phyloP scores from a whole-genome alignment of 176 grass and related monocot species.

The Poa annua region DNA sequence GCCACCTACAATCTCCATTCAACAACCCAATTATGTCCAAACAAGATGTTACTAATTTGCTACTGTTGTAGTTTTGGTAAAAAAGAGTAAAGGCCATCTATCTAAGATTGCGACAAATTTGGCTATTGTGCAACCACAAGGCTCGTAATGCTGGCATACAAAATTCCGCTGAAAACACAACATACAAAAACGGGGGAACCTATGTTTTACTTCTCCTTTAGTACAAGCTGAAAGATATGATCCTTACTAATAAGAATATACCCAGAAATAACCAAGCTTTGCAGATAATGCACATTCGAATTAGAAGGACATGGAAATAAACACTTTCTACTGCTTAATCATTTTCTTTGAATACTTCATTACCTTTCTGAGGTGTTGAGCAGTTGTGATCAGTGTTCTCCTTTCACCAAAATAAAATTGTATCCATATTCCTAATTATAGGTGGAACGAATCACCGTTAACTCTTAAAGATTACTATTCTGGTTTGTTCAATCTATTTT shows the following conservation, averaged over 20 bases:
- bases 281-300: neutral
- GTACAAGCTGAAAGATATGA: neutral
- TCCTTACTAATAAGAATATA: neutral
- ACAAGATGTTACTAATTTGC: constrained; percentile 11
- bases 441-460: neutral
- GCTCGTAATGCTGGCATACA: neutral
- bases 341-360: neutral
- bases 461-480: neutral
- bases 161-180: neutral
- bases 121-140: neutral
- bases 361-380: neutral
- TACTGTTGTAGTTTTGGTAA: neutral
- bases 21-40: constrained; percentile 15
- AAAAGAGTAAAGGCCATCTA: neutral
- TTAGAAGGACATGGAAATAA: neutral
- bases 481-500: constrained; percentile 18
- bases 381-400: neutral
- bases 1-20: neutral
- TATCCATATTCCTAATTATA: neutral
- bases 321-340: neutral
- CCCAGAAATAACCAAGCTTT: neutral
- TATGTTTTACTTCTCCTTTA: neutral
- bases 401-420: neutral
- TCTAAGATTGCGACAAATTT: neutral
- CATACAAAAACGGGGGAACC: neutral